Base-by-base conservation (phyloP, 2,329 filamentous ascomycete species). In the Graphilbum sp. region DNA sequence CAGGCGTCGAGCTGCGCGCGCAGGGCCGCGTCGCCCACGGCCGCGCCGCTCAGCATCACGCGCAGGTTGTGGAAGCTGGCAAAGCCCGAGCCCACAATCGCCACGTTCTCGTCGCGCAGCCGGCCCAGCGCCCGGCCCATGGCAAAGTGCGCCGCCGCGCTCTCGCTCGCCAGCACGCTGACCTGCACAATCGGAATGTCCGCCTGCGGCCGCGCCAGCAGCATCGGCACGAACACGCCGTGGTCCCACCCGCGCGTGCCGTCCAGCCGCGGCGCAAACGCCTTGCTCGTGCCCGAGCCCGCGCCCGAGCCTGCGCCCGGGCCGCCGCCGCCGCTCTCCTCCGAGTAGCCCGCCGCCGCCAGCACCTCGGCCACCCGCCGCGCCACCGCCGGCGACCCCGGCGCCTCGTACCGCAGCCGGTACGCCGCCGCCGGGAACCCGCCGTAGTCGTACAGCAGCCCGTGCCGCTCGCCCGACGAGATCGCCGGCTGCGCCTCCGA, bases 71-170 rank as follows among this genome's bases (percentile, higher is more conserved):
- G 71, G 40, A 74, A 58, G 3, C 64, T 67, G 1, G 71, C 68
- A 45, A 74, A 74, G 19, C 71, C 71, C 0, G 67, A 72, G n/a
- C 71, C 71, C 31, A 75, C 47, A 39, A 75, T 61, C 46, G 70
- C 70, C n/a, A 75, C 56, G 52, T 69, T 69, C 21, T 61, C 54
- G 29, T 57, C 54, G 13, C 70, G 66, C 35, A 75, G 62, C 9
- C 49, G 47, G 12, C 52, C 49, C 11, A 75, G 62, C 2, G 71
- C 71, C 18, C 55, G 58, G 24, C 71, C 71, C 56, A 74, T 64
- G 33, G 58, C 58, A 41, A 65, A 59, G 50, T 72, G 69, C 19
- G 51, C 42, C 1, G 53, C 51, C 0, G 69, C 58, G 35, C 67
- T 61, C 47, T 75, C 69, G 16, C 60, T 66, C 21, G 47, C 45